phyloP scores from a whole-genome alignment of 1,139 yeast species.

The Diutina catenulata region DNA sequence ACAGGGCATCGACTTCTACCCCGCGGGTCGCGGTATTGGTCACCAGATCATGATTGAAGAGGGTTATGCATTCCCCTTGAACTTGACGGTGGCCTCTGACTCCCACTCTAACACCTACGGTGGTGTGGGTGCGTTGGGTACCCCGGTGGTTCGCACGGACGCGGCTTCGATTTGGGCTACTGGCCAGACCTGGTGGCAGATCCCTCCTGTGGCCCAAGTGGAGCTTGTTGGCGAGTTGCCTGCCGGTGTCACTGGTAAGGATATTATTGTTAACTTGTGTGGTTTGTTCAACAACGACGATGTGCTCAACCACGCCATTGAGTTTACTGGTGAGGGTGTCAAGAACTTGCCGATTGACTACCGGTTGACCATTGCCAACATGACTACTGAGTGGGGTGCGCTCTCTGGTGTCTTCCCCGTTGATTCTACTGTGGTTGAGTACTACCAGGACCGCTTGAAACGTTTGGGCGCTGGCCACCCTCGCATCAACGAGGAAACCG shows the following conservation, averaged over 20 bases:
- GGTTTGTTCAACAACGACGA: conserved; percentile 93
- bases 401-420: conserved; percentile 93
- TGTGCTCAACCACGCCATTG: conserved; percentile 94
- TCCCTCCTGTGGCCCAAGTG: conserved; percentile 96
- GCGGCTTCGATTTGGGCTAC: conserved; percentile 99
- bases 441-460: conserved; percentile 60
- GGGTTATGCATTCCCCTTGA: conserved; percentile 94
- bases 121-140: conserved; percentile 90
- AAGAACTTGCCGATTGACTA: conserved; percentile 70
- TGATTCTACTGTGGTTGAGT: conserved; percentile 61
- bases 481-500: conserved; percentile 56
- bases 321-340: conserved; percentile 84
- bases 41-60: conserved; percentile 98
- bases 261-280: conserved; percentile 90
- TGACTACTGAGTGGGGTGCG: conserved; percentile 99
- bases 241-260: conserved; percentile 88
- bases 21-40: conserved; percentile 98
- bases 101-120: conserved; percentile 98
- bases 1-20: conserved; percentile 95
- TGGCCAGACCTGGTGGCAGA: conserved; percentile 99
- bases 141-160: conserved; percentile 96
- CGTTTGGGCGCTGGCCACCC: conserved; percentile 76
- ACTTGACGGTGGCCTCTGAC: conserved; percentile 91
- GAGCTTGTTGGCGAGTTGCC: conserved; percentile 76
- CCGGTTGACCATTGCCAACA: conserved; percentile 91